Evolutionary conservation across 2,329 filamentous ascomycete genomes (phyloP), one percentile per base, ranked within the genome.

Genomic region (Pestalotiopsis sp.): DNA sequence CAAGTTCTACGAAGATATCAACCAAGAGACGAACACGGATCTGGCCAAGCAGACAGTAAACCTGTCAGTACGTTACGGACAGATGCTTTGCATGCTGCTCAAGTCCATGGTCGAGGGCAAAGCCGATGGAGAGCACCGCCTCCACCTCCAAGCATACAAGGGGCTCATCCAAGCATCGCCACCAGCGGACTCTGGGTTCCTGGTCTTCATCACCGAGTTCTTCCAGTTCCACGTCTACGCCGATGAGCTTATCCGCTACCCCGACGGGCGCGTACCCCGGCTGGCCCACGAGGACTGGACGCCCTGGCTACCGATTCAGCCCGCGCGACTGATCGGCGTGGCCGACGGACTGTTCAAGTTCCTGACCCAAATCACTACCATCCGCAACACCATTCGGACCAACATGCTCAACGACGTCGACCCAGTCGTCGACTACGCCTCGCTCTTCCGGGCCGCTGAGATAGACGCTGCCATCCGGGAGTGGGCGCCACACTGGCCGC

Each of bases 141-240:
- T 92, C 62, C 93, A 97, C 76, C 90, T 97, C 71, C 85, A 91
- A 69, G 92, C 89, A 0, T 95, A 95, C 71, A 89, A 93, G 73
- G 87, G 87, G 68, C 86, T 97, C 68, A 89, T 95, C n/a, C 84
- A 84, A 57, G 81, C 86, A 67, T 86, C 82, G 1, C 89, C 90
- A 76, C 84, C 92, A 65, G 76, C 88, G 76, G 82, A 94, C 85
- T 80, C 90, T 23, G 88, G 90, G 25, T 94, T 96, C 76, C 76
- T 83, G 36, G 81, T 83, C 11, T 90, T 90, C 73, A 87, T 90
- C 69, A 90, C 91, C 71, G 91, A 93, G 77, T 95, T 97, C 80
- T 95, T 97, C 79, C 92, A 94, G 77, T 97, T 96, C 74, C 93
- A 96, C 78, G 88, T 91, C 55, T 88, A 85, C 69, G 88, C 88